Conservation (phyloP, 805 yeast genomes). For the Yarrowia sp. region DNA sequence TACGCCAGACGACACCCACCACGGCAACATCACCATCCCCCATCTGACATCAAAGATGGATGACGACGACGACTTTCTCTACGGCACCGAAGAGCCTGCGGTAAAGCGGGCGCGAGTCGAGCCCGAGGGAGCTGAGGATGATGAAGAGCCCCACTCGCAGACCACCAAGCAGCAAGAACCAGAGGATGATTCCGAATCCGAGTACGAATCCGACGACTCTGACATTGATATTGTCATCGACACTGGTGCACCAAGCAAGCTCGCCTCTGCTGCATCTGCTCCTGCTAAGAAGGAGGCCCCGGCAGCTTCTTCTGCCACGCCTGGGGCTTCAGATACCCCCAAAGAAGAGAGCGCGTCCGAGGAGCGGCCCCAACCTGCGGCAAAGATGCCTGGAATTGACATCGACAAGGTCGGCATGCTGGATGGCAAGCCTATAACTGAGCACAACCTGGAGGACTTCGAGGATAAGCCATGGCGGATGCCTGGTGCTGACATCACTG, state of each 20-base stretch:
- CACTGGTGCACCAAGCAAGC: constrained; percentile 10
- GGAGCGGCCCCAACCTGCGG: constrained; percentile 27
- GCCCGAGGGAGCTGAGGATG: constrained; percentile 31
- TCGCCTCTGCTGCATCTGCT: constrained; percentile 26
- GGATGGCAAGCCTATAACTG: constrained; percentile 80
- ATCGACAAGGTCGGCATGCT: constrained; percentile 68
- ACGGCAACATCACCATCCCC: constrained; percentile 7
- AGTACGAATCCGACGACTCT: constrained; percentile 27
- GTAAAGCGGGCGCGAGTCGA: constrained; percentile 23
- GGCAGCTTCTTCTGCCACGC: constrained; percentile 28
- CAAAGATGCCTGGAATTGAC: constrained; percentile 48
- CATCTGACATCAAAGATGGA: constrained; percentile 21
- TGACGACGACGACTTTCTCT: constrained; percentile 28
- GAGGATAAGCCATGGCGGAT: constrained; percentile 98
- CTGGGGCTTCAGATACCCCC: constrained; percentile 32
- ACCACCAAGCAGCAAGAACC: constrained; percentile 26
- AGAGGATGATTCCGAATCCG: constrained; percentile 27
- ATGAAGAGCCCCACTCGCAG: constrained; percentile 31
- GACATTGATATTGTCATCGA: constrained; percentile 25
- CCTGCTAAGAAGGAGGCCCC: constrained; percentile 25
- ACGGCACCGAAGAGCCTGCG: constrained; percentile 25
- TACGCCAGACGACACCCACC: constrained; percentile 12
- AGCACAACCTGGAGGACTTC: constrained; percentile 70
- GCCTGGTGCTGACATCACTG: constrained; percentile 93
- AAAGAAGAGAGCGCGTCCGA: constrained; percentile 26